phyloP scores from a whole-genome alignment of 1,139 yeast species.

The Yamadazyma sp. region DNA sequence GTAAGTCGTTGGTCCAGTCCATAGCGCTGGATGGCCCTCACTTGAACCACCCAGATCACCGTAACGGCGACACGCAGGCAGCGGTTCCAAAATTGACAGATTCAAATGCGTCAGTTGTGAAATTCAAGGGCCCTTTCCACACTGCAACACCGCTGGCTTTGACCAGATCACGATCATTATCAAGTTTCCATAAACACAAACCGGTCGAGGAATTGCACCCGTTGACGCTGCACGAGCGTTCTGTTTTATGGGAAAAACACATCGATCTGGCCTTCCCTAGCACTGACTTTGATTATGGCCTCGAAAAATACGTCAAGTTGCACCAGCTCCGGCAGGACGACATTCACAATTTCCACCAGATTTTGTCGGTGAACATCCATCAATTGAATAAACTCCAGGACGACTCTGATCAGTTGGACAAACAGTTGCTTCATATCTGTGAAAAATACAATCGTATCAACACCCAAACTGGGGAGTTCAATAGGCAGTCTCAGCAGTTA shows the following conservation, averaged over 20 bases:
- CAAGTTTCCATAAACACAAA: constrained; percentile 6
- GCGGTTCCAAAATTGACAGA: constrained; percentile 3
- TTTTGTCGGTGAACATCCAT: constrained; percentile 34
- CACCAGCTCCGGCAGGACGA: constrained; percentile 12
- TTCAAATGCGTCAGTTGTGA: constrained; percentile 3
- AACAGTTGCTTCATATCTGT: constrained; percentile 24
- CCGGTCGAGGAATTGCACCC: constrained; percentile 27
- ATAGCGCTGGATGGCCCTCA: constrained; percentile 42
- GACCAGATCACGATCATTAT: constrained; percentile 22
- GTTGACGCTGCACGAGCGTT: constrained; percentile 34
- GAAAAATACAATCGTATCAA: constrained; percentile 56
- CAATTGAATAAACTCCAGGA: constrained; percentile 36
- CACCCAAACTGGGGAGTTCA: constrained; percentile 63
- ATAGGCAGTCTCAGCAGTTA: constrained; percentile 53
- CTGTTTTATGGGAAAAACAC: constrained; percentile 30
- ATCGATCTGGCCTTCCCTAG: constrained; percentile 25
- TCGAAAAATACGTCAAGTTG: constrained; percentile 1
- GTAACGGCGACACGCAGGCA: constrained; percentile 3
- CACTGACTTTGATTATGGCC: constrained; percentile 5
- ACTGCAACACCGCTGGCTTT: constrained; percentile 7
- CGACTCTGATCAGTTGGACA: constrained; percentile 43
- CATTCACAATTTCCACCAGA: constrained; percentile 40
- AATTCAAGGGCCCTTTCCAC: background rate
- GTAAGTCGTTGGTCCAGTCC: constrained; percentile 52
- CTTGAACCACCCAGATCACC: constrained; percentile 18